A percentile compares a stretch with the other conserved stretches of the same genome.
phyloP scores from a whole-genome alignment of 169 alveolate genomes.

The Cryptosporidium bovis region DNA sequence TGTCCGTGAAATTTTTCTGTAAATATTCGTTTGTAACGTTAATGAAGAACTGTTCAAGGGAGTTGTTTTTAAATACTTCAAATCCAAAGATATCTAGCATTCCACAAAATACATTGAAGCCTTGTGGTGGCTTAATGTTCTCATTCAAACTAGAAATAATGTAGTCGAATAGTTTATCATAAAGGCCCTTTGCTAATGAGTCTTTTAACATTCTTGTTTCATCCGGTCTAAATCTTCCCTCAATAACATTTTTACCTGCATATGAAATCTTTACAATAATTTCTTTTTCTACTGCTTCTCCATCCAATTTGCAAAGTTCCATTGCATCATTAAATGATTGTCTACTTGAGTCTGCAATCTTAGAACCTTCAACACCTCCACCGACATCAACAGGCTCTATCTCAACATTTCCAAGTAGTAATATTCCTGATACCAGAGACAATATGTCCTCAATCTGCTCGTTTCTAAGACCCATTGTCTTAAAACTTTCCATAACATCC shows the following conservation, averaged over 20 bases:
- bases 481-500: slow-evolving; percentile 91
- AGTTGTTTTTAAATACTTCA: slow-evolving; percentile 94
- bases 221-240: slow-evolving; percentile 86
- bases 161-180: slow-evolving; percentile 95
- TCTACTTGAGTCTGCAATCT: slow-evolving; percentile 79
- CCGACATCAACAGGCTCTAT: slow-evolving; percentile 86
- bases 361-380: slow-evolving; percentile 91
- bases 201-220: slow-evolving; percentile 88
- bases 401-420: slow-evolving; percentile 95
- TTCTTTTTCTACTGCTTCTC: slow-evolving; percentile 81
- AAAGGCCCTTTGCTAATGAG: slow-evolving; percentile 94
- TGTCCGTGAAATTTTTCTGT: slow-evolving; percentile 93
- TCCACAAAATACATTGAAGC: slow-evolving; percentile 91
- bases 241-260: slow-evolving; percentile 83
- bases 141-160: slow-evolving; percentile 93
- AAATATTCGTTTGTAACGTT: slow-evolving; percentile 96
- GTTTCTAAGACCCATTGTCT: slow-evolving; percentile 89
- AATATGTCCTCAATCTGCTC: slow-evolving; percentile 88
- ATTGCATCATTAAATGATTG: slow-evolving; percentile 83
- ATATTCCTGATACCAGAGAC: slow-evolving; percentile 90
- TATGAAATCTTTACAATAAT: slow-evolving; percentile 84
- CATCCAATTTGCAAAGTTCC: slow-evolving; percentile 84
- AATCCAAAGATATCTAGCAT: slow-evolving; percentile 97
- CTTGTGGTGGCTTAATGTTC: slow-evolving; percentile 89
- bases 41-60: slow-evolving; percentile 95